Percentiles rank a stretch among this genome's conserved stretches.
These are phyloP conservation scores for Ensete ventricosum DNA, from an alignment of 176 grass and related monocot species.

Conservation along the genomic window DNA sequence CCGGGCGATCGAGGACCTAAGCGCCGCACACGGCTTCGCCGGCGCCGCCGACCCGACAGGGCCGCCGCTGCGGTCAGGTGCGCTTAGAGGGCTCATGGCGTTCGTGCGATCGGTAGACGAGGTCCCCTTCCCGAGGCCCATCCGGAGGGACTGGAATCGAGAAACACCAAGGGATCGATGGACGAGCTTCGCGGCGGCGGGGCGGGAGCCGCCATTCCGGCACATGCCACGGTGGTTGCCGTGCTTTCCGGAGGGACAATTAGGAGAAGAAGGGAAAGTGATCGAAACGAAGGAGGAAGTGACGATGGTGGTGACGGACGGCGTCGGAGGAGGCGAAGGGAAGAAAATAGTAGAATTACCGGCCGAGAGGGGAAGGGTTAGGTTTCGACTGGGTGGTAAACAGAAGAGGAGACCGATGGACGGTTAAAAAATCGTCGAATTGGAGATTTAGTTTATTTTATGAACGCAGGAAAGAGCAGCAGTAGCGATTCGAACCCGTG, in stretches of 20 bases:
- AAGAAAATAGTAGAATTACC: conserved; percentile 16
- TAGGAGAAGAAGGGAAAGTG: neutral
- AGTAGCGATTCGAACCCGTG: too few relatives aligned
- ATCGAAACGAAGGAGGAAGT: neutral
- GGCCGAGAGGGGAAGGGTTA: conserved; percentile 42
- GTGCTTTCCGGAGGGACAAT: conserved; percentile 36
- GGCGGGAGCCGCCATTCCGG: conserved; percentile 27
- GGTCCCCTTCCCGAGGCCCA: conserved; percentile 42
- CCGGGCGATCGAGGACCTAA: conserved; percentile 39
- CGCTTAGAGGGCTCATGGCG: conserved; percentile 34
- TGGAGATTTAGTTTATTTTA: too few relatives aligned
- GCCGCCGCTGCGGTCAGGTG: conserved; percentile 28
- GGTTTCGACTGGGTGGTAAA: conserved; percentile 18
- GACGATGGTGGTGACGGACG: neutral
- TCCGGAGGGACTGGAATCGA: conserved; percentile 8
- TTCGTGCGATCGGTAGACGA: conserved; percentile 34
- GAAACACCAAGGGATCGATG: neutral
- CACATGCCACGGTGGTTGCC: conserved; percentile 58
- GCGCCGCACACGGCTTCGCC: conserved; percentile 20
- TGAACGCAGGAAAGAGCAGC: too few relatives aligned
- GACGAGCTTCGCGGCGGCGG: conserved; percentile 37
- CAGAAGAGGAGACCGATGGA: neutral
- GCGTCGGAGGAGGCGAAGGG: neutral
- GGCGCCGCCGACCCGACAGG: conserved; percentile 34
- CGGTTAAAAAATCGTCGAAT: too few relatives aligned